phyloP scores from a whole-genome alignment of 1,284 basidiomycete species.

The Apiotrichum gamsii region DNA sequence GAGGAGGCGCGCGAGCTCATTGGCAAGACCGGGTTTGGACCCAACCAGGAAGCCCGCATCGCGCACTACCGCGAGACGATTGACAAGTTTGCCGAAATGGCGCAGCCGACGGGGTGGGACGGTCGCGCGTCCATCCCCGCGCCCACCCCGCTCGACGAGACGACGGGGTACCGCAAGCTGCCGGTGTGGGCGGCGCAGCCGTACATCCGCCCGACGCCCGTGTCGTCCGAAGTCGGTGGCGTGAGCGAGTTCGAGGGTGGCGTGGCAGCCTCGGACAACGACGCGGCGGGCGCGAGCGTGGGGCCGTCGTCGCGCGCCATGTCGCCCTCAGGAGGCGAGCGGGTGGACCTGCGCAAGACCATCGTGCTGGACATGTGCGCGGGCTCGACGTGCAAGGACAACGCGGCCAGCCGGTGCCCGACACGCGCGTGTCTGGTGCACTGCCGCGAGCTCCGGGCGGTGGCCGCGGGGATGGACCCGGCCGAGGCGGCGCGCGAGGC shows the following conservation, averaged over 20 bases:
- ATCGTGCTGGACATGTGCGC: constrained; percentile 3
- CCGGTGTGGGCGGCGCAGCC: constrained; percentile 84
- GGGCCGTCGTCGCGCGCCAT: constrained; percentile 2
- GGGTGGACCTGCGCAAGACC: background rate
- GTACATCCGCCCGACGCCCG: constrained; percentile 59
- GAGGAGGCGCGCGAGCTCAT: constrained; percentile 63
- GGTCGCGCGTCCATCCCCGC: no score
- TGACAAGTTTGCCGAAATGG: constrained; percentile 57
- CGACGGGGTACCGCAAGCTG: constrained; percentile 51
- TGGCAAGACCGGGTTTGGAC: constrained; percentile 31
- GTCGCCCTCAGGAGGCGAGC: constrained; percentile 9
- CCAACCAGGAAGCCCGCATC: constrained; percentile 20
- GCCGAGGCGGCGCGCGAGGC: constrained; percentile 27
- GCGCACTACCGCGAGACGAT: constrained; percentile 56
- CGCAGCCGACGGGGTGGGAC: constrained; percentile 49
- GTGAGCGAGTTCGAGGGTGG: constrained; percentile 14
- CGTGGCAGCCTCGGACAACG: background rate
- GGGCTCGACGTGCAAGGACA: constrained; percentile 6
- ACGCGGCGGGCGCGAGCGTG: background rate
- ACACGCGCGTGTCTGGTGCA: constrained; percentile 41
- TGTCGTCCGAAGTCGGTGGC: constrained; percentile 23
- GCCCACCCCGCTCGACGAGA: constrained; percentile 27
- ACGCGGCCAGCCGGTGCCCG: constrained; percentile 38
- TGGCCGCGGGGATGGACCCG: constrained; percentile 32
- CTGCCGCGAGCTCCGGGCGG: constrained; percentile 39